Evolutionary conservation across 345 rosid genomes (phyloP).

Genomic region (Erodium maritimum): DNA sequence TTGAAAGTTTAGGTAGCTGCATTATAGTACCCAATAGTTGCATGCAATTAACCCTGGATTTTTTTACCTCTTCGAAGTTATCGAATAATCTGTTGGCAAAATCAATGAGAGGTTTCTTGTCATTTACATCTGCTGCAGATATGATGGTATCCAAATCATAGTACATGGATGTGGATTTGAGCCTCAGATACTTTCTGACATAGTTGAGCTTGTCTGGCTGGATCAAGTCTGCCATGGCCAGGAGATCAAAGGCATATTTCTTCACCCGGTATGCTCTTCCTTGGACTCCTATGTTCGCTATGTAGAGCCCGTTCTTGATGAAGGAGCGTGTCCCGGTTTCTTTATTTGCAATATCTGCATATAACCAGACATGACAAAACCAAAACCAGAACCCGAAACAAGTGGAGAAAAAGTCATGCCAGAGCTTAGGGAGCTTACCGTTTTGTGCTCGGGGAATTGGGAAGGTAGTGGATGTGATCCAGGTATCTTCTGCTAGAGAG

Average conservation of each 20-base stretch:
- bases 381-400: not conserved
- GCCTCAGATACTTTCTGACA: constrained; percentile 63
- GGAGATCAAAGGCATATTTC: constrained; percentile 63
- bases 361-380: no score
- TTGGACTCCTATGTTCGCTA: constrained; percentile 50
- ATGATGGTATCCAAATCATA: constrained; percentile 73
- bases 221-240: constrained; percentile 79
- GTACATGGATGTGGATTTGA: constrained; percentile 66
- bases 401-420: not conserved
- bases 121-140: constrained; percentile 43
- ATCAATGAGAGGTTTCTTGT: constrained; percentile 59
- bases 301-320: constrained; percentile 47
- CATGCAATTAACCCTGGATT: no score
- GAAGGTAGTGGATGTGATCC: constrained; percentile 44
- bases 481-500: constrained; percentile 59
- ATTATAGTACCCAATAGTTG: no score
- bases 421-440: constrained; percentile 27
- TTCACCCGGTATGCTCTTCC: constrained; percentile 53
- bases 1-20: no score
- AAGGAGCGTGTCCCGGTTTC: constrained; percentile 64
- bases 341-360: constrained; percentile 54
- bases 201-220: constrained; percentile 66
- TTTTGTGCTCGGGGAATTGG: constrained; percentile 52
- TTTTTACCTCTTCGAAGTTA: constrained; percentile 58
- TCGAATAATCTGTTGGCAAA: constrained; percentile 76